Conservation (phyloP, 148 eudicot species). For the Spergularia marina region DNA sequence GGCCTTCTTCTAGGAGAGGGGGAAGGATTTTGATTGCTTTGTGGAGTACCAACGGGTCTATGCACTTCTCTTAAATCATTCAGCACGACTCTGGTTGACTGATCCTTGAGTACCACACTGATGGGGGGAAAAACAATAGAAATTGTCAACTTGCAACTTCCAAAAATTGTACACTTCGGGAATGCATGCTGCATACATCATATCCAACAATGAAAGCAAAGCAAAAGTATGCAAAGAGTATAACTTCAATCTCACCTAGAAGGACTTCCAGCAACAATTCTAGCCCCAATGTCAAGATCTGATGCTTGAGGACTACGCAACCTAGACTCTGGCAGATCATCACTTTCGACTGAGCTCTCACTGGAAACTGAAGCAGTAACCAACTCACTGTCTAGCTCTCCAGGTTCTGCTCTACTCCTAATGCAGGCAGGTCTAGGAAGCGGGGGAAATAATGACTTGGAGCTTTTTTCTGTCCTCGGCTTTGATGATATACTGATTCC, state of each 20-base stretch:
- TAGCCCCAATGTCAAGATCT: constrained; percentile 66
- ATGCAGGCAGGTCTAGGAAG: constrained; percentile 79
- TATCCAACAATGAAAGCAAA: constrained; percentile 4
- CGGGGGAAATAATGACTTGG: constrained; percentile 64
- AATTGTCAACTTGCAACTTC: constrained; percentile 10
- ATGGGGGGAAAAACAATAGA: constrained; percentile 18
- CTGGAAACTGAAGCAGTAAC: constrained; percentile 70
- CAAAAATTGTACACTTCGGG: neutral
- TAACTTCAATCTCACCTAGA: constrained; percentile 51
- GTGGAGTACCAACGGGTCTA: constrained; percentile 41
- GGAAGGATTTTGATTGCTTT: constrained; percentile 39
- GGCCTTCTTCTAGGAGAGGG: constrained; percentile 60
- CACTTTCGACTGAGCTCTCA: constrained; percentile 77
- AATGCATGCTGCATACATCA: neutral
- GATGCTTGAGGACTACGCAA: constrained; percentile 67
- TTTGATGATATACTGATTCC: constrained; percentile 60
- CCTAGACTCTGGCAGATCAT: constrained; percentile 70
- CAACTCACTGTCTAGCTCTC: constrained; percentile 67
- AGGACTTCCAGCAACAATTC: constrained; percentile 71
- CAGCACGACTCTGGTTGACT: constrained; percentile 30
- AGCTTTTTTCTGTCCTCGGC: constrained; percentile 53
- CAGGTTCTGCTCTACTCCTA: constrained; percentile 57
- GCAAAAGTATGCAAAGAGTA: neutral
- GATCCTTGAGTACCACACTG: constrained; percentile 56
- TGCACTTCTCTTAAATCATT: constrained; percentile 41